phyloP scores from a whole-genome alignment of 352 stramenopile species.

The Globisporangium okanoganense region DNA sequence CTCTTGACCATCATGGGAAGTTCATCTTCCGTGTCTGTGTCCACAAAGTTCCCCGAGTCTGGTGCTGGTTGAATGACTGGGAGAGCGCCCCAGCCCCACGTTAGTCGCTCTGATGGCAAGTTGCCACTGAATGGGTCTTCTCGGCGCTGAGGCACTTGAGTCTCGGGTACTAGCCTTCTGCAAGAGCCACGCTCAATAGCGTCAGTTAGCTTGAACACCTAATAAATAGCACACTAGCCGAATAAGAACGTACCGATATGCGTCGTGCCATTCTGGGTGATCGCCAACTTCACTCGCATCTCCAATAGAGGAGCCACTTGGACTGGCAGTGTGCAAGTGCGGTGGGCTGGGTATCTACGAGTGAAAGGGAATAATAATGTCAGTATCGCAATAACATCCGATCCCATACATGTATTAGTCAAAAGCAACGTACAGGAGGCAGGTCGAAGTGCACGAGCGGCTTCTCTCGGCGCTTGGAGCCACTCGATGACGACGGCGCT shows the following conservation, averaged over 20 bases:
- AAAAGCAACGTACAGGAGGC: not conserved
- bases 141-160: conserved; percentile 4
- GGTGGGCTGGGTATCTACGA: not conserved
- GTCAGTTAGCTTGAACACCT: not conserved
- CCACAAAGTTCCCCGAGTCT: conserved; percentile 3
- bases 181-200: not conserved
- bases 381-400: too few species aligned
- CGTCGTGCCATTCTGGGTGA: conserved; percentile 26
- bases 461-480: not conserved
- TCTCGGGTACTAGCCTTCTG: conserved; percentile 11
- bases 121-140: conserved; percentile 6
- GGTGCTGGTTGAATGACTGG: conserved; percentile 27
- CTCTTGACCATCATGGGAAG: conserved; percentile 57
- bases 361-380: too few species aligned
- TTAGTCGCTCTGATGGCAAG: conserved; percentile 33
- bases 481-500: conserved; percentile 6
- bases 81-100: conserved; percentile 49
- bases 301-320: conserved; percentile 1
- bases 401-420: too few species aligned
- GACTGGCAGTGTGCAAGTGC: conserved; percentile 2
- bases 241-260: conserved; percentile 20
- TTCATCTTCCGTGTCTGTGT: conserved; percentile 21
- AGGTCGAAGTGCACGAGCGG: conserved; percentile 4
- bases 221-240: not conserved
- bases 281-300: not conserved